Evolutionary conservation across 2,329 filamentous ascomycete species (phyloP), one percentile per base, ranked within the genome.

Genomic region (Cytospora leucostoma): DNA sequence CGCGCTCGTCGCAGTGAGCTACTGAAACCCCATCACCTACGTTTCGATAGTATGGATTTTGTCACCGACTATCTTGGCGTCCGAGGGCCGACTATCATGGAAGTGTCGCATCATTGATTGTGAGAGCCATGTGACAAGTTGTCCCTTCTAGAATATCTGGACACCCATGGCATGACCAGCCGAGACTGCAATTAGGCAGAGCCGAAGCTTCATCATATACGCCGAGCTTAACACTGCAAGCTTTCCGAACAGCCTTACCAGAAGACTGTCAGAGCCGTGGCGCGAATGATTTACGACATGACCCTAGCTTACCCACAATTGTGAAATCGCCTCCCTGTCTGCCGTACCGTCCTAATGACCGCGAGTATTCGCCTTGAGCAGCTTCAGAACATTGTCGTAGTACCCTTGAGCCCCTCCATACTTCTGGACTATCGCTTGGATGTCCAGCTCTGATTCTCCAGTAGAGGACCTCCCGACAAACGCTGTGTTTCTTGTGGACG

Each of bases 401-500:
- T 86, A 88, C 0, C 84, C 84, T 15, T 78, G 78, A 1, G 82
- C 79, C n/a, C 84, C 84, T 13, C 83, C 84, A 68, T 85, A 83
- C 64, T 78, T 79, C 13, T 71, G 67, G 15, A 87, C 70, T 21
- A 89, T 70, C 1, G 73, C 71, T 13, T 74, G 62, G 27, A 85
- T 69, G 56, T 83, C 76, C 6, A 79, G 67, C 11, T 78, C 69
- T 3, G 69, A 70, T 1, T 62, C 51, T 0, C 67, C 54, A 55
- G 65, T 69, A 5, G 69, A 71, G 56, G 76, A 75, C 37, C 91
- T 83, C 4, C 93, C 93, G 49, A 98, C 73, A 35, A 99, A 79
- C 0, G 88, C 92, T 19, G 88, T 87, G 74, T 98, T 98, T 66
- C 95, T 82, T 47, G 94, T 97, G 74, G 91, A 96, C 0, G 95